Base-by-base conservation (phyloP, 2,329 filamentous ascomycete genomes). In the Teratosphaeria epicoccoides region DNA sequence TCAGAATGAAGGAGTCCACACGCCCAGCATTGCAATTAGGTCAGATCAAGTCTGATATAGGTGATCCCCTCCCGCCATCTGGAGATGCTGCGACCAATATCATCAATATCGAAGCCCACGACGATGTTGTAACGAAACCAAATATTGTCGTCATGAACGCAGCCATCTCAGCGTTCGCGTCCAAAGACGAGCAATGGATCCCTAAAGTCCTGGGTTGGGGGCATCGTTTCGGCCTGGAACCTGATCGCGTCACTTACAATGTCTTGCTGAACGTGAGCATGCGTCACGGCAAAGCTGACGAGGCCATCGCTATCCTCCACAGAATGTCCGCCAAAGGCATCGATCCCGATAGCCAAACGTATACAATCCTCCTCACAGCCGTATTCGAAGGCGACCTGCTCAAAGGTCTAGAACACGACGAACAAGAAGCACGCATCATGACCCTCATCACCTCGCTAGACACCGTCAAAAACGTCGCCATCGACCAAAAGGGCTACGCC, bases 281-380 rank as follows among this genome's bases (percentile, higher is more conserved):
- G 55, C 59, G 59, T 12, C 52, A 59, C 43, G 59, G 59, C 14
- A 49, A 61, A 22, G 43, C 53, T 7, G 54, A 58, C 7, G 60
- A 66, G 50, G 65, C 65, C 6, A 57, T 70, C 6, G 63, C 65
- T 3, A 68, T 76, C 23, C 63, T 77, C 3, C 47, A 61, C 43
- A 72, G 70, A 62, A 73, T 73, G 56, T 58, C 66, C 17, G 66
- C 66, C 14, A 69, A 74, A 43, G 63, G 67, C 11, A 71, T 82
- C 47, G 57, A 65, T 47, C 72, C 76, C 11, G 68, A 79, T 59
- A 66, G 72, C 28, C 77, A 77, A 5, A 93, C 88, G 0, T 87
- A 87, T 66, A 86, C 82, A 22, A 80, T 88, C 55, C 74, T 93
- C 52, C 72, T 93, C 6, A 81, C 85, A 43, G 78, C 70, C 20